A percentile compares a stretch with the other conserved stretches of the same genome.
Conservation (phyloP, 2,329 filamentous ascomycete genomes). For the Mollisia scopiformis region DNA sequence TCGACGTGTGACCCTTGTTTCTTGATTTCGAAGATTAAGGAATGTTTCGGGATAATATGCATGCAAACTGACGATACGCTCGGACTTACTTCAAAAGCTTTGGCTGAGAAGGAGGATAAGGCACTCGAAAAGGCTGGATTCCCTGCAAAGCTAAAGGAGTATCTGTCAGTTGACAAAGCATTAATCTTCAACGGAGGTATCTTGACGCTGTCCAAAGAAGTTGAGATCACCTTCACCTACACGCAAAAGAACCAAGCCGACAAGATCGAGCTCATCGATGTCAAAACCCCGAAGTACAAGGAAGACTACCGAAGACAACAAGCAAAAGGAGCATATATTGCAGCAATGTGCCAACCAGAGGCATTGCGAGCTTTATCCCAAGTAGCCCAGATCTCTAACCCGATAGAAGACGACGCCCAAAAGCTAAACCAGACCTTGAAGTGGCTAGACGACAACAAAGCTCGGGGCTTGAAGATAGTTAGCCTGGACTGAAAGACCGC, state of each 20-base stretch:
- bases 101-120: not conserved
- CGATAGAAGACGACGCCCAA: not conserved
- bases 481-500: not conserved
- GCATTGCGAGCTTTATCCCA: not conserved
- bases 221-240: no score
- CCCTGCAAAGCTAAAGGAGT: not conserved
- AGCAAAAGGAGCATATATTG: not conserved
- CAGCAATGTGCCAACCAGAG: not conserved
- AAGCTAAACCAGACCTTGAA: conserved; percentile 15
- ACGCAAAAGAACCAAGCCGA: not conserved
- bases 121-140: not conserved
- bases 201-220: not conserved
- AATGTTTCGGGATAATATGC: not conserved
- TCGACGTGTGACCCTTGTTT: not conserved
- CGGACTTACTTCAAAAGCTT: not conserved
- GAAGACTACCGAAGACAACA: not conserved
- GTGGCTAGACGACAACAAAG: conserved; percentile 8
- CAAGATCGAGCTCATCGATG: not conserved
- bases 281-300: not conserved
- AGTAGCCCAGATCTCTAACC: not conserved
- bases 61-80: not conserved
- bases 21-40: not conserved
- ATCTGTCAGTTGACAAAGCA: not conserved
- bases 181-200: not conserved
- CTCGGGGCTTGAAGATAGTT: conserved; percentile 5